Conservation (phyloP, 495 filamentous ascomycete species). For the Ramalina intermedia region DNA sequence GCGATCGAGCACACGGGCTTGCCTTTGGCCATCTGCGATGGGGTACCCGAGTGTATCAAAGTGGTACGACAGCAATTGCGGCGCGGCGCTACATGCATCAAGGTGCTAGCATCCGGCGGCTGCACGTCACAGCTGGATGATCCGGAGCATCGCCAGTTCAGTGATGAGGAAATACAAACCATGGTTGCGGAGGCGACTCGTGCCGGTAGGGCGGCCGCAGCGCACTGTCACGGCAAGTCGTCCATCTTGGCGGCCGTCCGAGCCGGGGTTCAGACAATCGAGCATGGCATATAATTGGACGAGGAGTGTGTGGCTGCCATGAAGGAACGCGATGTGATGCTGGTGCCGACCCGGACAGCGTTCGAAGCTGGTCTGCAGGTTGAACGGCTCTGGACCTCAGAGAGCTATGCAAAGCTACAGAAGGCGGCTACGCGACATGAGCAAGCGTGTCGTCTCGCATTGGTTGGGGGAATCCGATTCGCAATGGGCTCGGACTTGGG, state of each 20-base stretch:
- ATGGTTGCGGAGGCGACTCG: slow-evolving; percentile 36
- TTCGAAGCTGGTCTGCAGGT: slow-evolving; percentile 22
- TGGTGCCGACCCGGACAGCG: slow-evolving; percentile 30
- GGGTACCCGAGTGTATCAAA: slow-evolving; percentile 30
- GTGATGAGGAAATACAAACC: slow-evolving; percentile 30
- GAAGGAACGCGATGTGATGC: slow-evolving; percentile 27
- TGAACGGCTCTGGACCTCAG: slow-evolving; percentile 18
- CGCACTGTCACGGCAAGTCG: slow-evolving; percentile 36
- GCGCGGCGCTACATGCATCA: slow-evolving; percentile 35
- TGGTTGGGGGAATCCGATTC: no score
- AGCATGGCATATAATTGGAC: slow-evolving; percentile 28
- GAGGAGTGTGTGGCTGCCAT: slow-evolving; percentile 33
- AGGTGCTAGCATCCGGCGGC: slow-evolving; percentile 35
- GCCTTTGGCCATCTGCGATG: slow-evolving; percentile 26
- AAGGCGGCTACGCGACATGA: slow-evolving; percentile 14
- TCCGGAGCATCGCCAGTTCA: slow-evolving; percentile 33
- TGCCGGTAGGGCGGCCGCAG: slow-evolving; percentile 29
- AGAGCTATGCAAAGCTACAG: slow-evolving; percentile 29
- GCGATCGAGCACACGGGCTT: slow-evolving; percentile 14
- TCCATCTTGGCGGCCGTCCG: slow-evolving; percentile 35
- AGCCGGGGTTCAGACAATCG: slow-evolving; percentile 31
- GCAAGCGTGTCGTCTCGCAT: no score
- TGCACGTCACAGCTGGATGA: slow-evolving; percentile 31
- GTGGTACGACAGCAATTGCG: slow-evolving; percentile 35
- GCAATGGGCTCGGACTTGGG: no score